Evolutionary conservation across 164 flowering plant genomes (phyloP).

Genomic region (Annona squamosa): DNA sequence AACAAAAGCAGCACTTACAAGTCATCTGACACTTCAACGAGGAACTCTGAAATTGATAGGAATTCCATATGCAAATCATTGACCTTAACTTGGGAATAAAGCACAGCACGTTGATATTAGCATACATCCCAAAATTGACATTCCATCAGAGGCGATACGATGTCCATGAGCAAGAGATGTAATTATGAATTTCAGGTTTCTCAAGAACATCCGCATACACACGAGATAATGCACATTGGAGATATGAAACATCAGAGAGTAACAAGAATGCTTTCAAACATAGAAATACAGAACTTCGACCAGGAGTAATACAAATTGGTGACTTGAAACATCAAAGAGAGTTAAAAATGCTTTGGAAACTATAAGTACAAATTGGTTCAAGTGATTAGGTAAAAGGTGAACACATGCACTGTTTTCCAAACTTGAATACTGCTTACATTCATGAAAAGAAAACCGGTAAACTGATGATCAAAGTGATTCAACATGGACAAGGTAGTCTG

Average conservation of each 20-base stretch:
- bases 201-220: neutral
- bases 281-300: too few relatives aligned
- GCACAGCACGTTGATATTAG: neutral
- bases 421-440: too few relatives aligned
- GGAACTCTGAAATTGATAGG: conserved; percentile 79
- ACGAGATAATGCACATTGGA: too few relatives aligned
- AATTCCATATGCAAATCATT: conserved; percentile 88
- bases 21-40: conserved; percentile 92
- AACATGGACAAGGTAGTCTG: too few relatives aligned
- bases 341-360: neutral
- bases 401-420: too few relatives aligned
- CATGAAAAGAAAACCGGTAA: too few relatives aligned
- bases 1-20: conserved; percentile 45
- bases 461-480: too few relatives aligned
- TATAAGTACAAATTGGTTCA: too few relatives aligned
- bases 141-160: neutral
- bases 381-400: too few relatives aligned
- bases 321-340: neutral
- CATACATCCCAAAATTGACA: neutral
- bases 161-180: neutral
- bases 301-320: neutral
- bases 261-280: too few relatives aligned
- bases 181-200: too few relatives aligned
- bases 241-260: neutral
- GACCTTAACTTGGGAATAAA: conserved; percentile 46